phyloP scores from a whole-genome alignment of 148 eudicot species.

The Spergularia marina region DNA sequence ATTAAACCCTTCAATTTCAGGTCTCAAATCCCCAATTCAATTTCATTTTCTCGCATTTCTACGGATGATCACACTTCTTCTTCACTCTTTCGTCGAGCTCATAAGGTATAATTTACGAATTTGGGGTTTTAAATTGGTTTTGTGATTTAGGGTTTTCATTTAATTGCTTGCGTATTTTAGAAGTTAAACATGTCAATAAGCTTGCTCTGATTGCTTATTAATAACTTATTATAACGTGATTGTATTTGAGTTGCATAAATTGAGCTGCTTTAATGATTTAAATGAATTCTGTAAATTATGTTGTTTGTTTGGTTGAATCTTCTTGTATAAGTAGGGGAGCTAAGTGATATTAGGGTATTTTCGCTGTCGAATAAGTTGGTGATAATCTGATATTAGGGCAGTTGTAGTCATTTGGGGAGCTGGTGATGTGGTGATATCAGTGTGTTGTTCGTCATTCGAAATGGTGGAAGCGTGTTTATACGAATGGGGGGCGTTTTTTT shows the following conservation, averaged over 20 bases:
- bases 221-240: neutral
- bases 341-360: neutral
- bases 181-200: no score
- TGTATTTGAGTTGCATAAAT: neutral
- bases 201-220: no score
- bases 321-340: neutral
- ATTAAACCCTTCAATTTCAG: conserved; percentile 13
- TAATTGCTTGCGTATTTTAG: no score
- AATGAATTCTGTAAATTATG: neutral
- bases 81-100: conserved; percentile 34
- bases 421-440: no score
- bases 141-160: neutral
- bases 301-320: neutral
- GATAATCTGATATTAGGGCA: no score
- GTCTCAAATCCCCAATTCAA: conserved; percentile 18
- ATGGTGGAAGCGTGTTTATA: neutral
- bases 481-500: neutral
- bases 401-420: no score
- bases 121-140: neutral
- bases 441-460: neutral
- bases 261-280: neutral
- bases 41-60: conserved; percentile 17
- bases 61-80: conserved; percentile 28
- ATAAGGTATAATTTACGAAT: conserved; percentile 34
- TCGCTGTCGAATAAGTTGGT: no score